A percentile compares a stretch with the other conserved stretches of the same genome.
Evolutionary conservation across 1,139 yeast genomes (phyloP).

Genomic region (Scheffersomyces titani): DNA sequence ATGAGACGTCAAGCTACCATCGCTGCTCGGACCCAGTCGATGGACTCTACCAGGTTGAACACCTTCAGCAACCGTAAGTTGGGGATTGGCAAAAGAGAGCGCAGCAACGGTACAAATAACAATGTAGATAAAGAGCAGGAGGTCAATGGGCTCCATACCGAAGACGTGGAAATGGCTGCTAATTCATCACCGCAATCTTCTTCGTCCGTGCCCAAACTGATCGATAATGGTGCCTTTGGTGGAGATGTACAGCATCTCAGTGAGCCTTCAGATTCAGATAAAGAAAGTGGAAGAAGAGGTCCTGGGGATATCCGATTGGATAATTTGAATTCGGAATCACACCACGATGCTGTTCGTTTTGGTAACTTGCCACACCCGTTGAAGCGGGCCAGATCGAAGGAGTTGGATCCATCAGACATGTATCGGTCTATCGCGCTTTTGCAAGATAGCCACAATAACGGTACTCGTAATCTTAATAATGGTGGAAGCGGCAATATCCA

Average conservation of each 20-base stretch:
- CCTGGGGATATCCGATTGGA: conserved; percentile 33
- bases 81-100: conserved; percentile 17
- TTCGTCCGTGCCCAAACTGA: conserved; percentile 8
- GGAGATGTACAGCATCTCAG: conserved; percentile 31
- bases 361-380: conserved; percentile 43
- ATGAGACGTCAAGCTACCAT: conserved; percentile 81
- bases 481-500: background rate
- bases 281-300: background rate
- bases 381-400: conserved; percentile 36
- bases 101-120: background rate
- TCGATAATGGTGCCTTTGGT: conserved; percentile 4
- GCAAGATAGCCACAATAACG: conserved; percentile 45
- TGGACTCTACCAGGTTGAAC: conserved; percentile 34
- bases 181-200: conserved; percentile 19
- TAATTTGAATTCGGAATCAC: conserved; percentile 8
- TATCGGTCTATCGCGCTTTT: conserved; percentile 79
- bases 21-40: conserved; percentile 52
- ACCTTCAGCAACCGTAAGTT: conserved; percentile 41
- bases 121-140: conserved; percentile 2
- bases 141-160: background rate
- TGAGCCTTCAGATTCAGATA: conserved; percentile 30
- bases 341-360: conserved; percentile 34
- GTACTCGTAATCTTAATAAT: background rate
- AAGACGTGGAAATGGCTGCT: background rate
- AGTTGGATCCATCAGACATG: conserved; percentile 81